Conservation (phyloP, 1,284 basidiomycete species). For the Tilletiopsis washingtonensis region DNA sequence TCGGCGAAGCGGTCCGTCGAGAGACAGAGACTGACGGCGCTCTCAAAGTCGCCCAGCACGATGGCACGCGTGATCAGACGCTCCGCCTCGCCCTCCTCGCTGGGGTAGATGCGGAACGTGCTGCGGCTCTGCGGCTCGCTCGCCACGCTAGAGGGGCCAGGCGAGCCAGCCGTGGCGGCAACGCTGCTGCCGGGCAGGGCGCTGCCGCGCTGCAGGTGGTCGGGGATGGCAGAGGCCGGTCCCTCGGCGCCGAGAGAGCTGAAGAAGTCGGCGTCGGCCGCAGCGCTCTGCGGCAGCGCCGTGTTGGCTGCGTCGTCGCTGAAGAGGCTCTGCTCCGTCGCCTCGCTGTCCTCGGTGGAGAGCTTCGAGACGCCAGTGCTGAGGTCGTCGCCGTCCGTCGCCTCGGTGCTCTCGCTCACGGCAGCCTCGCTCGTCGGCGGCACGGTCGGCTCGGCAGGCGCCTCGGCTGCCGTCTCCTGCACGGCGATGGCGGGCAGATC, state of each 20-base stretch:
- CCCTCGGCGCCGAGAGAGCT: conserved; percentile 56
- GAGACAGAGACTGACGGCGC: conserved; percentile 83
- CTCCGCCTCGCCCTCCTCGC: conserved; percentile 79
- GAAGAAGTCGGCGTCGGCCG: conserved; percentile 75
- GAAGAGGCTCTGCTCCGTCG: conserved; percentile 65
- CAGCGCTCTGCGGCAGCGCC: conserved; percentile 54
- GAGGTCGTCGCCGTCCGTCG: conserved; percentile 1
- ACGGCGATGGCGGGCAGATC: not conserved
- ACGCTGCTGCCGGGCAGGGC: conserved; percentile 19
- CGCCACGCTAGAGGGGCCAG: conserved; percentile 61
- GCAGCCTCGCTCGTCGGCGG: conserved; percentile 4
- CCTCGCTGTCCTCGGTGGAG: conserved; percentile 48
- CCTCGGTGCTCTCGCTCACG: not conserved
- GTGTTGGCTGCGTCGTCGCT: conserved; percentile 61
- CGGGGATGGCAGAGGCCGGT: conserved; percentile 54
- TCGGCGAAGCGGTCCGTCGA: conserved; percentile 86
- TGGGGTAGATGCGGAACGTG: conserved; percentile 84
- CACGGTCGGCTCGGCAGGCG: conserved; percentile 3
- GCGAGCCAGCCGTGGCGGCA: conserved; percentile 53
- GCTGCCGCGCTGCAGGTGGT: conserved; percentile 56
- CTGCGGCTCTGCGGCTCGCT: conserved; percentile 63
- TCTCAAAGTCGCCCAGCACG: conserved; percentile 87
- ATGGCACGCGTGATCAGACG: conserved; percentile 83
- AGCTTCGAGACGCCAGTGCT: not conserved
- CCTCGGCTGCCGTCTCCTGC: conserved; percentile 3